Evolutionary conservation across 345 rosid species (phyloP).

Genomic region (Rubroshorea leprosula): DNA sequence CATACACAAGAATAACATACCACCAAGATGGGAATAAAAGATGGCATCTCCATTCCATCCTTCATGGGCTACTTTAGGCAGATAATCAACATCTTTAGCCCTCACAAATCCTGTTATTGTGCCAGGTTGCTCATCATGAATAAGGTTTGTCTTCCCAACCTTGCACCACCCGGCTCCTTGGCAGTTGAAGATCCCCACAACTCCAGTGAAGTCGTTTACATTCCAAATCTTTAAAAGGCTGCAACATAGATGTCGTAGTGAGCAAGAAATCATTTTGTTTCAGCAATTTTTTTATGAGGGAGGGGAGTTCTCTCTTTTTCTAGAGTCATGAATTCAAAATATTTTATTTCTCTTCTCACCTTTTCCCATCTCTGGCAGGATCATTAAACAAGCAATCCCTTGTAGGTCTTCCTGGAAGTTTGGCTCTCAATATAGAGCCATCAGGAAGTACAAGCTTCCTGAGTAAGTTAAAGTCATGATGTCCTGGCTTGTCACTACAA

Average conservation of each 20-base stretch:
- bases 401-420: conserved; percentile 66
- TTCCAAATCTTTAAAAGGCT: conserved; percentile 68
- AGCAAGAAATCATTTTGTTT: background rate
- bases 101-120: conserved; percentile 41
- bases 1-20: conserved; percentile 28
- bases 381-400: conserved; percentile 60
- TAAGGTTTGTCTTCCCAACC: conserved; percentile 47
- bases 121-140: conserved; percentile 55
- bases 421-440: conserved; percentile 63
- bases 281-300: no score
- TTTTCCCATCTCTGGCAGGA: conserved; percentile 58
- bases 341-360: conserved; percentile 23
- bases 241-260: conserved; percentile 11
- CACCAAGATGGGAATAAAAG: conserved; percentile 50
- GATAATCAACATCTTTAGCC: conserved; percentile 50
- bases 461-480: conserved; percentile 55
- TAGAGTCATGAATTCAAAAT: background rate
- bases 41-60: conserved; percentile 56
- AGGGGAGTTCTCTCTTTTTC: no score
- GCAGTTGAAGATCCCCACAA: conserved; percentile 57
- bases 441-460: conserved; percentile 63
- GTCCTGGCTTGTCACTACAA: conserved; percentile 64
- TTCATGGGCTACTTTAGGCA: conserved; percentile 41
- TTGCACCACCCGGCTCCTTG: conserved; percentile 73
- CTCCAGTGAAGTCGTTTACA: conserved; percentile 52